Conservation (phyloP, 768 basidiomycete species). For the Coprinopsis marcescibilis region DNA sequence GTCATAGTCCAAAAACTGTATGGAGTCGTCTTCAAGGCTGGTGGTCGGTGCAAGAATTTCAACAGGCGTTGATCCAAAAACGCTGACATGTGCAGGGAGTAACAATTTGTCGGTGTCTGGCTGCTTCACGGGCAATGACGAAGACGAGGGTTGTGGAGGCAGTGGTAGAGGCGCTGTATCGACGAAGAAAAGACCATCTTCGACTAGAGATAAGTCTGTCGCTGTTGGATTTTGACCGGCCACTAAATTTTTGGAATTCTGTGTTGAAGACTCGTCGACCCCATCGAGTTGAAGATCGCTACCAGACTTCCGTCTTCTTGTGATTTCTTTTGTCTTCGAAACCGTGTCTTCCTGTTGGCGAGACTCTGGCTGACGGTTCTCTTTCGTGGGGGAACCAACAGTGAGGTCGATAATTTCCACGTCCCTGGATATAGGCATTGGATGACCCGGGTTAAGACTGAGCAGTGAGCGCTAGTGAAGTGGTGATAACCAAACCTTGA, state of each 20-base stretch:
- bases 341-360: conserved; percentile 1
- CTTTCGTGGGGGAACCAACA: conserved; percentile 9
- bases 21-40: conserved; percentile 50
- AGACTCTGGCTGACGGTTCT: conserved; percentile 14
- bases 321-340: too few species aligned
- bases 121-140: conserved; percentile 9
- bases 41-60: conserved; percentile 40
- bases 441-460: too few species aligned
- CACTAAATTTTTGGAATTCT: too few species aligned
- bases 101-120: conserved; percentile 32
- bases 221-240: conserved; percentile 6
- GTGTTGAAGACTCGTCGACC: too few species aligned
- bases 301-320: too few species aligned
- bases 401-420: conserved; percentile 32
- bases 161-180: conserved; percentile 40
- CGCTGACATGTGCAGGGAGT: conserved; percentile 65
- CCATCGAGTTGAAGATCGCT: too few species aligned
- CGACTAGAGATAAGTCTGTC: conserved; percentile 3
- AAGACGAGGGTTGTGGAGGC: conserved; percentile 1
- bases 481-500: too few species aligned
- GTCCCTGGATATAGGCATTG: background rate
- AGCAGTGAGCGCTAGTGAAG: too few species aligned
- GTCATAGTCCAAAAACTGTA: conserved; percentile 75
- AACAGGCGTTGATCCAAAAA: conserved; percentile 42
- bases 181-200: conserved; percentile 38